Conservation (phyloP, 1,139 yeast genomes). For the Dujonia santamariae region DNA sequence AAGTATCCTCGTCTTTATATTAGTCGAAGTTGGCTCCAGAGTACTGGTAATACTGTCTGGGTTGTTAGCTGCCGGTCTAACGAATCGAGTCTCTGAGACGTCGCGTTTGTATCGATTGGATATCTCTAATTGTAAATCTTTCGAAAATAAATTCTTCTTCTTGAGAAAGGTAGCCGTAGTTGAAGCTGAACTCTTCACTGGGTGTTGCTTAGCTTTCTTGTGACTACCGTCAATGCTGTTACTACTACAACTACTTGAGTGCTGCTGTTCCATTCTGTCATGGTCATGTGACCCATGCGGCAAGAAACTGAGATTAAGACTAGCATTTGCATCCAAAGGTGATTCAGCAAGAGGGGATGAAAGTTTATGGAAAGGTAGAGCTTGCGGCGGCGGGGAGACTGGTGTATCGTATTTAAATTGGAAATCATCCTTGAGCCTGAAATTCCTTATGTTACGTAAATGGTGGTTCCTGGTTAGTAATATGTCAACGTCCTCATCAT, state of each 20-base stretch:
- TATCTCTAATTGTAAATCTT: slow-evolving; percentile 14
- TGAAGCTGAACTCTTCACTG: neutral
- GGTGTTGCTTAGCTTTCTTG: slow-evolving; percentile 3
- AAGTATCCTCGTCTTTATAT: too few relatives aligned
- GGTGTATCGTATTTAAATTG: slow-evolving; percentile 5
- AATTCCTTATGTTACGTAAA: neutral
- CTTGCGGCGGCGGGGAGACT: slow-evolving; percentile 1
- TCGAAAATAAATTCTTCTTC: slow-evolving; percentile 7
- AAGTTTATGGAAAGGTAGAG: neutral
- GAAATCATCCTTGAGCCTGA: slow-evolving; percentile 6
- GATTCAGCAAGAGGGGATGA: slow-evolving; percentile 5
- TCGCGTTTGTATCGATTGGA: slow-evolving; percentile 2
- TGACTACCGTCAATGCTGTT: too few relatives aligned
- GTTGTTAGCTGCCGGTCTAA: neutral
- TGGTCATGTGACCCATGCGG: too few relatives aligned
- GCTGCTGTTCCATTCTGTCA: too few relatives aligned
- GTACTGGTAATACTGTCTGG: neutral
- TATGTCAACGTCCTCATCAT: slow-evolving; percentile 70
- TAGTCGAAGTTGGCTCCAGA: neutral
- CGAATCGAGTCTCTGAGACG: neutral
- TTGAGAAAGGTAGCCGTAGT: slow-evolving; percentile 5
- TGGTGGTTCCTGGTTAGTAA: neutral
- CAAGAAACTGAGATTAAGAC: too few relatives aligned
- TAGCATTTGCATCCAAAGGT: neutral
- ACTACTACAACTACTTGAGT: too few relatives aligned